Percentiles rank a stretch among this genome's conserved stretches.
Conservation (phyloP, 495 filamentous ascomycete species). For the Xylaria intraflava region DNA sequence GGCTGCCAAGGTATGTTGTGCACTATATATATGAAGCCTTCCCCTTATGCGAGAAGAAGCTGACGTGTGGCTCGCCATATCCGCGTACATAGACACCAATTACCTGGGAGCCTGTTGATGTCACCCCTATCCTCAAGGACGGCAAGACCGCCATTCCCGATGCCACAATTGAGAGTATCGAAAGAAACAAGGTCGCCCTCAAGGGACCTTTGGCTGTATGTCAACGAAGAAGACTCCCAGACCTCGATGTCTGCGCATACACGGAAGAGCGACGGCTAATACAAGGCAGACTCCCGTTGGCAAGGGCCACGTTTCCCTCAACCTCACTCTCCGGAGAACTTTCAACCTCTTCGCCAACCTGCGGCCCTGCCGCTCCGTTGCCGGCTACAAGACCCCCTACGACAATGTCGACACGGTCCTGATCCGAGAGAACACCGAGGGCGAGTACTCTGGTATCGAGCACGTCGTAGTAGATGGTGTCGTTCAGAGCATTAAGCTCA, state of each 20-base stretch:
- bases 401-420: conserved; percentile 95
- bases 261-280: conserved; percentile 3
- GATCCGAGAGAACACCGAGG: conserved; percentile 99
- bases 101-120: conserved; percentile 95
- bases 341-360: conserved; percentile 99
- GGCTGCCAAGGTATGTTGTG: conserved; percentile 70
- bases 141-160: conserved; percentile 89
- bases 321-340: conserved; percentile 93
- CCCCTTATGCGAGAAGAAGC: conserved; percentile 13
- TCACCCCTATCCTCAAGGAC: conserved; percentile 84
- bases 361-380: conserved; percentile 91
- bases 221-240: conserved; percentile 8
- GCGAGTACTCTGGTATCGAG: conserved; percentile 99
- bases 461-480: conserved; percentile 97
- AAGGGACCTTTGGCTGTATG: conserved; percentile 95
- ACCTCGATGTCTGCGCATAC: neutral
- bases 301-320: conserved; percentile 98
- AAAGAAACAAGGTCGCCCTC: conserved; percentile 87
- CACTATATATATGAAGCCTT: too few species aligned
- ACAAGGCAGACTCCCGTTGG: conserved; percentile 77
- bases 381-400: conserved; percentile 97
- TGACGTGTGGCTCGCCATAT: neutral
- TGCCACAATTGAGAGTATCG: conserved; percentile 83
- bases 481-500: conserved; percentile 98
- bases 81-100: conserved; percentile 63